A percentile compares a stretch with the other conserved stretches of the same genome.
phyloP scores from a whole-genome alignment of 2,329 filamentous ascomycete species.

The Paraconiothyrium brasiliense region DNA sequence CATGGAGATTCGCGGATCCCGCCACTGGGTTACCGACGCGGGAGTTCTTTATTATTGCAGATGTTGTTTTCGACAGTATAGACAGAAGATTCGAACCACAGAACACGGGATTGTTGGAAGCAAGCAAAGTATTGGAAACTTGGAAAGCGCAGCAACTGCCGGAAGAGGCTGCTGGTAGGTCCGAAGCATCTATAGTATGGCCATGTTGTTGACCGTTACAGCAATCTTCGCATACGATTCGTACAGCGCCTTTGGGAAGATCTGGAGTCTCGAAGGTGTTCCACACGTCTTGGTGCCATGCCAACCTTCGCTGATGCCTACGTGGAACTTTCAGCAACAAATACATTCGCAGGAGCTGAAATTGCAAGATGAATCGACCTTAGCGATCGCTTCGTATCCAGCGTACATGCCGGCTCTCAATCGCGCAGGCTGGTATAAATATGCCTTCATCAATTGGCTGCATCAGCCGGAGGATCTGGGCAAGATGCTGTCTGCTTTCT shows the following conservation, averaged over 20 bases:
- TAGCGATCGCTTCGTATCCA: slow-evolving; percentile 23
- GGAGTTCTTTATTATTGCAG: slow-evolving; percentile 48
- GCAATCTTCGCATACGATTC: slow-evolving; percentile 40
- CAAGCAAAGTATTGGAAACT: slow-evolving; percentile 42
- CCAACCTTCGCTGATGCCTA: slow-evolving; percentile 36
- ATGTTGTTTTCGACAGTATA: slow-evolving; percentile 45
- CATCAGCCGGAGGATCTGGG: slow-evolving; percentile 39
- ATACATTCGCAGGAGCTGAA: slow-evolving; percentile 35
- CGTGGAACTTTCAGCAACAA: slow-evolving; percentile 41
- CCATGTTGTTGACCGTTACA: slow-evolving; percentile 19
- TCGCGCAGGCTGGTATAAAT: slow-evolving; percentile 49
- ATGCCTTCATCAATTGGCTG: slow-evolving; percentile 44
- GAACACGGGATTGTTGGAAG: slow-evolving; percentile 47
- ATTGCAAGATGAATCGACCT: slow-evolving; percentile 24
- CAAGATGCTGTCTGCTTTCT: slow-evolving; percentile 38
- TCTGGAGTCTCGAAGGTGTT: slow-evolving; percentile 46
- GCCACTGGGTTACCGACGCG: slow-evolving; percentile 44
- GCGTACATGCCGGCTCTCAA: slow-evolving; percentile 48
- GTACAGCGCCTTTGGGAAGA: slow-evolving; percentile 40
- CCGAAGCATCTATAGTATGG: neutral
- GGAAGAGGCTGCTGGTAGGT: slow-evolving; percentile 42
- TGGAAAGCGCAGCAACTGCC: slow-evolving; percentile 39
- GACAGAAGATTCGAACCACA: slow-evolving; percentile 46
- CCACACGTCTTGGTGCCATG: slow-evolving; percentile 48
- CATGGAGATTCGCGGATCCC: slow-evolving; percentile 46